Percentiles rank a stretch among this genome's conserved stretches.
Evolutionary conservation across 2,329 filamentous ascomycete species (phyloP).

Genomic region (Sphaerulina musiva): DNA sequence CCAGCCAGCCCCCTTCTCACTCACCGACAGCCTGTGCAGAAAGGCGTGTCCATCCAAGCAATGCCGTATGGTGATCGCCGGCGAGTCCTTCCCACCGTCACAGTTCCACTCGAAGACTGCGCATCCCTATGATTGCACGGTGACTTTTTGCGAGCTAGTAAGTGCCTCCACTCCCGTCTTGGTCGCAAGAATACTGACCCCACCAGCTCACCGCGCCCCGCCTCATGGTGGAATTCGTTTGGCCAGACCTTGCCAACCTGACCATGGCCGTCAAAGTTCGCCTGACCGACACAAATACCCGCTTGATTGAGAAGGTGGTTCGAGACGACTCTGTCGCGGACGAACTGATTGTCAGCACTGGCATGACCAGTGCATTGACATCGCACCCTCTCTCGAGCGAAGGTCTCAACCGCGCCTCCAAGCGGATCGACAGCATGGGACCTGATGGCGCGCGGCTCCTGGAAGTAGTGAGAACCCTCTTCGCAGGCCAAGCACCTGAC

Average conservation of each 20-base stretch:
- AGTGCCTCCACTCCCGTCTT: background rate
- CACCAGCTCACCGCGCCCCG: constrained; percentile 11
- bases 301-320: background rate
- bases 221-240: constrained; percentile 8
- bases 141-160: constrained; percentile 9
- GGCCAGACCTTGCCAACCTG: background rate
- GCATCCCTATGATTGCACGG: background rate
- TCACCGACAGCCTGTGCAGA: constrained; percentile 4
- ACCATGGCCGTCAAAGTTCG: constrained; percentile 1
- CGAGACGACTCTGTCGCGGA: constrained; percentile 1
- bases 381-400: background rate
- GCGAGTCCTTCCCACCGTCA: background rate
- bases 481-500: background rate
- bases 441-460: constrained; percentile 1
- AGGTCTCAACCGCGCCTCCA: constrained; percentile 9
- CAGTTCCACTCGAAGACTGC: background rate
- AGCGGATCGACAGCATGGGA: background rate
- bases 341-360: constrained; percentile 2
- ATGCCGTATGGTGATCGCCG: constrained; percentile 2
- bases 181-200: background rate
- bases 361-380: background rate
- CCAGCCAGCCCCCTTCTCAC: background rate
- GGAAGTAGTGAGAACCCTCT: constrained; percentile 1
- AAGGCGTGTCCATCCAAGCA: constrained; percentile 7
- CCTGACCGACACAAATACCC: background rate